Evolutionary conservation across 768 basidiomycete genomes (phyloP), one percentile per base, ranked within the genome.

Genomic region (Sistotremastrum suecicum): DNA sequence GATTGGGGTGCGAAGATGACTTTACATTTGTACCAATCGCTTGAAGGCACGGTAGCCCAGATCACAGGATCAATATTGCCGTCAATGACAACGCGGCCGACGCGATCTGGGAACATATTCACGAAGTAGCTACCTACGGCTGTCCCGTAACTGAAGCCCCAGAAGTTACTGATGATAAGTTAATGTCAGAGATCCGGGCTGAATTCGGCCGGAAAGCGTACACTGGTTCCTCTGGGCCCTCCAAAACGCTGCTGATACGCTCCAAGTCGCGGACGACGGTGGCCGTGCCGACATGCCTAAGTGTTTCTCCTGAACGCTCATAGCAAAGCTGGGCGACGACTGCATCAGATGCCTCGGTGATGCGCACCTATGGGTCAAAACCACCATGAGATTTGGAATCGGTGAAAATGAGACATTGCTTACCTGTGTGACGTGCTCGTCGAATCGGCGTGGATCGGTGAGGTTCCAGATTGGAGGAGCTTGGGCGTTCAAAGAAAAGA

Each of bases 241-340:
- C 60, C 4, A 63, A 34, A 1, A 49, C 45, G 5, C 46, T 45
- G n/a, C 53, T 54, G n/a, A 62, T 51, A 42, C 50, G 55, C 44
- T 60, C 60, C 7, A 63, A 51, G 44, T 63, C 62, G 8, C 62
- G 53, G 6, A 57, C 61, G 20, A 63, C 60, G 7, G 54, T 59
- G 37, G 52, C 53, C 1, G 61, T 63, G 3, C 62, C 61, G 48
- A 61, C 57, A 42, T 60, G 59, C 34, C 47, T 48, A 28, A 63
- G 45, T 32, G 46, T 37, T 28, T 60, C 57, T 7, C 61, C 62
- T 50, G 60, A 57, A 29, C 45, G 53, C 42, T 58, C 48, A 5
- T 39, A 44, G 38, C 62, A 63, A 6, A 62, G 44, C 33, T 54
- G 46, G 34, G 53, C 60, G 28, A 58, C 50, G 3, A 57, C 50